Evolutionary conservation across 129 eudicot species (phyloP).

Genomic region (Smallanthus sonchifolius): DNA sequence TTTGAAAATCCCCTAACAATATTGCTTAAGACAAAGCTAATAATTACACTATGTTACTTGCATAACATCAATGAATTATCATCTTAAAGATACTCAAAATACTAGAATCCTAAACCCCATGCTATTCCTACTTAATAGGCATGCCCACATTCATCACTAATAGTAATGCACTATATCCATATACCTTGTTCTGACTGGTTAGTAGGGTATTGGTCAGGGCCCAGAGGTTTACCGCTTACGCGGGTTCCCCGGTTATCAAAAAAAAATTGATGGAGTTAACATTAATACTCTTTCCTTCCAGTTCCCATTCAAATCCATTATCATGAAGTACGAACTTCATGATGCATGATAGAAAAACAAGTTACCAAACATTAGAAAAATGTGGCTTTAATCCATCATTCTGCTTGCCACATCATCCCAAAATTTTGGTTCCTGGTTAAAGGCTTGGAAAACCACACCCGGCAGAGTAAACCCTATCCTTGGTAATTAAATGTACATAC

Average conservation of each 20-base stretch:
- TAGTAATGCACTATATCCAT: not conserved
- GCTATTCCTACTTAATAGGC: not conserved
- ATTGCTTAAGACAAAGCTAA: not conserved
- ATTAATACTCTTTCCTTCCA: not conserved
- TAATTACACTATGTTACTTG: not conserved
- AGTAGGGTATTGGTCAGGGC: too few species aligned
- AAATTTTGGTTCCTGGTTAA: not conserved
- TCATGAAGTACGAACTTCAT: not conserved
- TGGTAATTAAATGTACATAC: not conserved
- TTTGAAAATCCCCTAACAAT: not conserved
- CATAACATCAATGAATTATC: not conserved
- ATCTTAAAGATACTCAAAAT: not conserved
- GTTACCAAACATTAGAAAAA: not conserved
- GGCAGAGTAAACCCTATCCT: not conserved
- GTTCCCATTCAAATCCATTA: not conserved
- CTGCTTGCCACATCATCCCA: not conserved
- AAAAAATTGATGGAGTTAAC: not conserved
- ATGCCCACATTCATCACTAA: not conserved
- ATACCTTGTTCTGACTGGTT: too few species aligned
- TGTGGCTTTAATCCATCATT: not conserved
- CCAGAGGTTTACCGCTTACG: too few species aligned
- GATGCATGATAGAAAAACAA: not conserved
- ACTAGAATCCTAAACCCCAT: not conserved
- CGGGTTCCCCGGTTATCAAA: too few species aligned
- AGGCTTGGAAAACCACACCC: not conserved